Conservation (phyloP, 805 yeast genomes). For the Candida xyloterini region DNA sequence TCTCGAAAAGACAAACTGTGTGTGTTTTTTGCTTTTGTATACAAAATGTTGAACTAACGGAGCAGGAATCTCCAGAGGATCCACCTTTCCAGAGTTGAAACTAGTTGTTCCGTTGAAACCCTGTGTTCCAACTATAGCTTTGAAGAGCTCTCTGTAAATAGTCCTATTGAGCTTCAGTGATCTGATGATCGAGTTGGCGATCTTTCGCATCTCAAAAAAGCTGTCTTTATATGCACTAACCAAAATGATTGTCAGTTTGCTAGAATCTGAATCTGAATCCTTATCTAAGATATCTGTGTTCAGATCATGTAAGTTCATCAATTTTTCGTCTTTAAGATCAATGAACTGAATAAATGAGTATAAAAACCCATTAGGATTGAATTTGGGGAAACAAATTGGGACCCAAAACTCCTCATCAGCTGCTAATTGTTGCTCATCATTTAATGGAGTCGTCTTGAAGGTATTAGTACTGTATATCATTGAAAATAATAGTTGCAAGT, state of each 20-base stretch:
- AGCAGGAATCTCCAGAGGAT: conserved; percentile 52
- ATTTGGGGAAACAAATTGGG: conserved; percentile 88
- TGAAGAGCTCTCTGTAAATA: conserved; percentile 28
- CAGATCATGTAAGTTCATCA: conserved; percentile 30
- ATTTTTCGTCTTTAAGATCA: conserved; percentile 34
- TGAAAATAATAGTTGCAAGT: conserved; percentile 69
- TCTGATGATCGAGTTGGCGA: conserved; percentile 50
- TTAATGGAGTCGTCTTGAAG: conserved; percentile 37
- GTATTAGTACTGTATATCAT: conserved; percentile 62
- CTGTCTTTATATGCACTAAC: conserved; percentile 72
- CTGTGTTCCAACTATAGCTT: conserved; percentile 29
- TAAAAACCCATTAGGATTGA: conserved; percentile 83
- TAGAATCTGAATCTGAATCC: conserved; percentile 20
- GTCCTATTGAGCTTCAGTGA: conserved; percentile 39
- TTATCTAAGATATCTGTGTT: conserved; percentile 20
- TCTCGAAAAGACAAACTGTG: conserved; percentile 51
- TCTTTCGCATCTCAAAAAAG: conserved; percentile 69
- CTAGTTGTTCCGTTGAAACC: conserved; percentile 29
- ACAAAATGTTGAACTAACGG: conserved; percentile 72
- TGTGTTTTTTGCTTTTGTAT: conserved; percentile 64
- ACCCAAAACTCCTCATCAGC: conserved; percentile 81
- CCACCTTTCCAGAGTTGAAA: conserved; percentile 37
- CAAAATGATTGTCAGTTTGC: conserved; percentile 41
- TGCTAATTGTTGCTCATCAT: conserved; percentile 17
- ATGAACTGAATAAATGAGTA: conserved; percentile 74